Base-by-base conservation (phyloP, 176 grass and related monocot genomes). In the Dendrocalamus sinicus region DNA sequence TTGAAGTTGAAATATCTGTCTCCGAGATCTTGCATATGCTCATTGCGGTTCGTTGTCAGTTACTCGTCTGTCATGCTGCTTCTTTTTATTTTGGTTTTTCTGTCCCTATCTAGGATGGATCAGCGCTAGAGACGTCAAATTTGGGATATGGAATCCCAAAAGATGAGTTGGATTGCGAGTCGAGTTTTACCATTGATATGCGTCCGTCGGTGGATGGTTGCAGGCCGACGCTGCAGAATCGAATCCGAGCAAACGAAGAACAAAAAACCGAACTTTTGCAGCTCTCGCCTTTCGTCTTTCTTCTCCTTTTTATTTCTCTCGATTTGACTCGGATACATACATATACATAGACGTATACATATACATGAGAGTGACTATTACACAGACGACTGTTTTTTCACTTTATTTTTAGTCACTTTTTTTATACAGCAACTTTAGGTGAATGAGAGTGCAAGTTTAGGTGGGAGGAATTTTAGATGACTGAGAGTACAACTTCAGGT, bases 1-100 rank as follows among this genome's bases (percentile, higher is more conserved):
- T 65, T 48, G 52, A 67, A 68, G 62, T 9, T 58, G 19, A 68
- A 59, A 87, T 39, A 48, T 69, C 51, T 16, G 16, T 76, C 28
- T 39, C 75, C 19, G 16, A 50, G 5, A 7, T 30, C 50, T 23
- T 16, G 39, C 28, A 12, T 81, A 55, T 81, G 32, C 23, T 65
- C 43, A 1, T 32, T 30, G 61, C 57, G 30, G 11, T 67, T 64
- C 37, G 19, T 39, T 12, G 66, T 74, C 55, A 10, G 4, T 22
- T 22, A 8, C 16, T 37, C 63, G 13, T 9, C 4, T 67, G 10
- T 2, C 64, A 48, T 37, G 26, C 32, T 48, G 5, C 24, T 35
- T 9, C 8, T n/a, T 10, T 10, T 32, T 32, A 30, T 4, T 37
- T 20, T 20, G 12, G 0, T 43, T 44, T 24, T 22, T 2, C 0